These are phyloP conservation scores for Monosporascus ibericus DNA, from an alignment of 2,329 filamentous ascomycete species.

Conservation along the genomic window DNA sequence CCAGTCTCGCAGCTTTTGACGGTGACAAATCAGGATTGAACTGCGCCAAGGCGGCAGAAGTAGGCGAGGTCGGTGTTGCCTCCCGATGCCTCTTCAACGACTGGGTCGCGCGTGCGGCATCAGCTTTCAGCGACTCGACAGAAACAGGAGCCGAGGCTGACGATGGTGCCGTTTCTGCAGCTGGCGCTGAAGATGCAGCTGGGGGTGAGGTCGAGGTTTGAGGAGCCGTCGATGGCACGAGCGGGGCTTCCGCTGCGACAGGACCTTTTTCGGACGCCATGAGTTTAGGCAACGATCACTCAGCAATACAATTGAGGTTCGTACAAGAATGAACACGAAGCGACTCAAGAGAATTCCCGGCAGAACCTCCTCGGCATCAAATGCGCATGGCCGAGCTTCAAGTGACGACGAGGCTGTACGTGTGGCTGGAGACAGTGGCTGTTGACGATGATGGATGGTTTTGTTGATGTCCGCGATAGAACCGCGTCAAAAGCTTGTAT, in stretches of 20 bases:
- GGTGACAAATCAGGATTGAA: conserved; percentile 40
- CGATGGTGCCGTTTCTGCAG: conserved; percentile 23
- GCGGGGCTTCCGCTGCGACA: conserved; percentile 46
- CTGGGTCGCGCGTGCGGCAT: conserved; percentile 28
- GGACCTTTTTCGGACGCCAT: conserved; percentile 51
- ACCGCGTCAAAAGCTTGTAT: conserved; percentile 13
- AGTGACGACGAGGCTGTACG: conserved; percentile 24
- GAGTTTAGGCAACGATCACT: conserved; percentile 17
- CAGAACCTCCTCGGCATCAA: conserved; percentile 24
- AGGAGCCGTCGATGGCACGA: conserved; percentile 27
- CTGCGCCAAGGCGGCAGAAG: conserved; percentile 21
- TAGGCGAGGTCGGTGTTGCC: conserved; percentile 35
- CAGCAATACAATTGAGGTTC: conserved; percentile 16
- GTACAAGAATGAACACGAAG: conserved; percentile 18
- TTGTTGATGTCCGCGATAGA: conserved; percentile 23
- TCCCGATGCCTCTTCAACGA: conserved; percentile 44
- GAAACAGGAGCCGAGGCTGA: conserved; percentile 22
- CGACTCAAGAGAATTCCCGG: conserved; percentile 13
- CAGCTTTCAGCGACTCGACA: conserved; percentile 35
- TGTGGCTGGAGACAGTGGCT: conserved; percentile 31
- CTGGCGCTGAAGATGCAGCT: conserved; percentile 6
- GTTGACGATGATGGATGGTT: conserved; percentile 21
- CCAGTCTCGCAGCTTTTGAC: conserved; percentile 46
- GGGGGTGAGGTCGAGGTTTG: conserved; percentile 28
- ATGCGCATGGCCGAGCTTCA: conserved; percentile 23